Evolutionary conservation across 2,329 filamentous ascomycete genomes (phyloP).

Genomic region (Thielaviopsis euricoi): DNA sequence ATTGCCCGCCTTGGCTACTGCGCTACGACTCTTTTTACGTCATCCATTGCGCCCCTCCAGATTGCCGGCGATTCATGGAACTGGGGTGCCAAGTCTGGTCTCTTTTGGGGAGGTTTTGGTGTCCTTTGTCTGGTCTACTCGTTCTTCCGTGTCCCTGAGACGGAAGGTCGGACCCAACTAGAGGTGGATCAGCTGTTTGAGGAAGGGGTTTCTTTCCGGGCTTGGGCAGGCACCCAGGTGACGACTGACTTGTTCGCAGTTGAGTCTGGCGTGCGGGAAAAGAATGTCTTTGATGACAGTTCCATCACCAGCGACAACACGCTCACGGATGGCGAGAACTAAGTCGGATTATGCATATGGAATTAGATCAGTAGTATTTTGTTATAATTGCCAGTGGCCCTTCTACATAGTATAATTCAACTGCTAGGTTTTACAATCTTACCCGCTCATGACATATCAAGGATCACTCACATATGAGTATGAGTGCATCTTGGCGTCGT

Average conservation of each 20-base stretch:
- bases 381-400: background rate
- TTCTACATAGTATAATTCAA: background rate
- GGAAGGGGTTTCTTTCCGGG: conserved; percentile 9
- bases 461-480: background rate
- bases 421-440: no score
- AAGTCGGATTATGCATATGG: background rate
- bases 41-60: conserved; percentile 15
- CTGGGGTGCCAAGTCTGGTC: conserved; percentile 23
- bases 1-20: conserved; percentile 19
- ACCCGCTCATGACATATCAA: background rate
- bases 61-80: conserved; percentile 21
- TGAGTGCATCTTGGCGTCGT: background rate
- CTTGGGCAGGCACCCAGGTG: conserved; percentile 1
- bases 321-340: background rate
- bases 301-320: conserved; percentile 1
- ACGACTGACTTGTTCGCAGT: background rate
- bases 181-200: conserved; percentile 20
- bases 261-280: background rate
- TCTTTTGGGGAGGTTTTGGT: conserved; percentile 22
- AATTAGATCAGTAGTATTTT: background rate
- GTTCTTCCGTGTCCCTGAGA: conserved; percentile 26
- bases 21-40: conserved; percentile 14
- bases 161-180: conserved; percentile 17
- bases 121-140: conserved; percentile 27
- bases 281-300: background rate